These are phyloP conservation scores for Zhuliangozyma blackwelliae DNA, from an alignment of 1,139 yeast species.

Conservation along the genomic window DNA sequence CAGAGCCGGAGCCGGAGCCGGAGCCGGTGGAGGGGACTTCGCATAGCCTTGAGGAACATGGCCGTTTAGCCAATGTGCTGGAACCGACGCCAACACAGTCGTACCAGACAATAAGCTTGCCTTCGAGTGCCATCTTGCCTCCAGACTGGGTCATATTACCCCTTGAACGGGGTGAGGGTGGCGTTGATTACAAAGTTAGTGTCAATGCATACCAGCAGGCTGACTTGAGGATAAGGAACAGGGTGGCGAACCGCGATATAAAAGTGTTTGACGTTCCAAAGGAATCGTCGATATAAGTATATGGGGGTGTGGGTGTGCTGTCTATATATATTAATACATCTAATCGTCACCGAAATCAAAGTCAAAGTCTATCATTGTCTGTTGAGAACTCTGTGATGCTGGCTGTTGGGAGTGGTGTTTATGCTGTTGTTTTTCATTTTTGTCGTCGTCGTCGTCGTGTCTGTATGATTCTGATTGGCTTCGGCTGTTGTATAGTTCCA, in stretches of 20 bases:
- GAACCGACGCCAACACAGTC: constrained; percentile 2
- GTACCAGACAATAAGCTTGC: constrained; percentile 10
- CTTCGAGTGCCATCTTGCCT: constrained; percentile 27
- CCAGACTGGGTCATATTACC: constrained; percentile 36
- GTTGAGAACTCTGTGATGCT: constrained; percentile 1
- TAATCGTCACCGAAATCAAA: constrained; percentile 22
- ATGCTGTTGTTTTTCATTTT: too few species aligned
- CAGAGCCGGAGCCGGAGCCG: background rate
- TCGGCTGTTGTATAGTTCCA: too few species aligned
- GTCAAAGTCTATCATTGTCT: constrained; percentile 11
- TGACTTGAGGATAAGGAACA: constrained; percentile 10
- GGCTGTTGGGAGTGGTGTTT: too few species aligned
- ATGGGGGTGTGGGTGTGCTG: too few species aligned
- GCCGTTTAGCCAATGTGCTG: background rate
- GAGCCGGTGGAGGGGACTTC: background rate
- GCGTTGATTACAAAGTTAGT: constrained; percentile 15
- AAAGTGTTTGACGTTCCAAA: constrained; percentile 6
- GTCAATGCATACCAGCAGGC: constrained; percentile 16
- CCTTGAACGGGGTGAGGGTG: constrained; percentile 11
- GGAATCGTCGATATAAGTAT: constrained; percentile 3
- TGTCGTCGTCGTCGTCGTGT: background rate
- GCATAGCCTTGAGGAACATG: background rate
- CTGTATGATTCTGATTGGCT: too few species aligned
- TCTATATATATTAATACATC: constrained; percentile 1
- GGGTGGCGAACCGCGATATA: constrained; percentile 6